Base-by-base conservation (phyloP, 2,329 filamentous ascomycete species). In the Fusarium musae region DNA sequence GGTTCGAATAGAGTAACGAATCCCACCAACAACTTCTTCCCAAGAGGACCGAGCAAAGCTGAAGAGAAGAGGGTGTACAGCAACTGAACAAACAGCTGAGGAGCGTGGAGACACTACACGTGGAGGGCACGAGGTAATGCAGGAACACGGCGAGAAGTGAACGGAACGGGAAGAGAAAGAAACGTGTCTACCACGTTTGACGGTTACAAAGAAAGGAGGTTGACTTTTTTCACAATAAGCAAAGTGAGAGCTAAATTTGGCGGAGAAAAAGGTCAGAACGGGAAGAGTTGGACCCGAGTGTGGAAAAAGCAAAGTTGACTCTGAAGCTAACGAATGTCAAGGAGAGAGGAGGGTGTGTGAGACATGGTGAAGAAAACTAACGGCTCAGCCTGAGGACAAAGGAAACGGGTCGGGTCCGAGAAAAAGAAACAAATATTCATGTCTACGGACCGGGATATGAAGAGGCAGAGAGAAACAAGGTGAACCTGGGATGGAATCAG, bases 91-190 rank as follows among this genome's bases (percentile, higher is more conserved):
- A 43, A 43, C 17, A 52, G 21, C 54, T 39, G n/a, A 37, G 30
- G 28, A 47, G 40, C 46, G 21, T 63, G 60, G 37, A 49, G 53
- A 58, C 40, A 57, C 53, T 54, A 70, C 75, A 78, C 76, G 76
- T 76, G 76, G 74, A 77, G 44, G 58, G 44, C 72, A 77, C 75
- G 69, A 72, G 53, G 62, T 39, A n/a, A 58, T 61, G 54, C 53
- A 69, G 59, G 63, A 54, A 66, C 37, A 46, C 28, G 32, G 32
- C n/a, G 34, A 32, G 39, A 64, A 44, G 37, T 28, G 43, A 34
- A 42, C 34, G 23, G 69, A 59, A 68, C 60, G 44, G 54, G 53
- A 46, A 46, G 28, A 58, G 36, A 54, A 54, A 13, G 50, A 74
- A 75, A 74, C 62, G 70, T 64, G 74, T 53, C 23, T 58, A 49